Conservation (phyloP, 257 asterid species). For the Nicotiana otophora region DNA sequence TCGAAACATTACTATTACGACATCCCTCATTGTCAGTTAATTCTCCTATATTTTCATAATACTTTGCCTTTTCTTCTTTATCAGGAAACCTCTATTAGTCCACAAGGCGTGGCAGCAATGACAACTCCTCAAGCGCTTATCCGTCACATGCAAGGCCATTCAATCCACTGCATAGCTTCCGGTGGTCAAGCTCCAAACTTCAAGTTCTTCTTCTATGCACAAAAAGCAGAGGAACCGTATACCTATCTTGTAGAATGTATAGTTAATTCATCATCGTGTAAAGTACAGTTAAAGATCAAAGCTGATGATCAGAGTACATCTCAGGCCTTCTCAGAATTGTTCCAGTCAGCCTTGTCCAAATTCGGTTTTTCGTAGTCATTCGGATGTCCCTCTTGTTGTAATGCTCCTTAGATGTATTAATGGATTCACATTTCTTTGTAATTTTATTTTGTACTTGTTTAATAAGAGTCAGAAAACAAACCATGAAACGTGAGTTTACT, state of each 20-base stretch:
- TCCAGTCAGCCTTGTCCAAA: slow-evolving; percentile 68
- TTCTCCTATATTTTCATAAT: not conserved
- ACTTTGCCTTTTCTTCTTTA: not conserved
- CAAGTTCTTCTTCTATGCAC: slow-evolving; percentile 89
- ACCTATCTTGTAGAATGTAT: slow-evolving; percentile 79
- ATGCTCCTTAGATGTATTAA: not conserved
- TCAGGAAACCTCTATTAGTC: slow-evolving; percentile 74
- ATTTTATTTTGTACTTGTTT: not conserved
- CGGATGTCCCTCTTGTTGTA: not conserved
- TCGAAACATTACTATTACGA: not conserved
- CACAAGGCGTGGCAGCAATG: slow-evolving; percentile 75
- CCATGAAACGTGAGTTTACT: not conserved
- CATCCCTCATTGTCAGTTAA: not conserved
- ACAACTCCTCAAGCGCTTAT: slow-evolving; percentile 68
- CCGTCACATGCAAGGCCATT: slow-evolving; percentile 76
- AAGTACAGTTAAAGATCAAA: slow-evolving; percentile 81
- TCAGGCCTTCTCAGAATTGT: slow-evolving; percentile 61
- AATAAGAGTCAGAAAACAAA: not conserved
- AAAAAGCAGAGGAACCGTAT: slow-evolving; percentile 55
- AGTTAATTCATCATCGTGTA: slow-evolving; percentile 70
- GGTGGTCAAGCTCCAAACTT: slow-evolving; percentile 96
- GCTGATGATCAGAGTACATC: slow-evolving; percentile 79
- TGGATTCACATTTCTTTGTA: not conserved
- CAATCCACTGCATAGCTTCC: slow-evolving; percentile 88
- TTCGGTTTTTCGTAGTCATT: slow-evolving; percentile 39